A percentile compares a stretch with the other conserved stretches of the same genome.
These are phyloP conservation scores for Exutisphaerella laricina DNA, from an alignment of 2,329 filamentous ascomycete genomes.

Conservation along the genomic window DNA sequence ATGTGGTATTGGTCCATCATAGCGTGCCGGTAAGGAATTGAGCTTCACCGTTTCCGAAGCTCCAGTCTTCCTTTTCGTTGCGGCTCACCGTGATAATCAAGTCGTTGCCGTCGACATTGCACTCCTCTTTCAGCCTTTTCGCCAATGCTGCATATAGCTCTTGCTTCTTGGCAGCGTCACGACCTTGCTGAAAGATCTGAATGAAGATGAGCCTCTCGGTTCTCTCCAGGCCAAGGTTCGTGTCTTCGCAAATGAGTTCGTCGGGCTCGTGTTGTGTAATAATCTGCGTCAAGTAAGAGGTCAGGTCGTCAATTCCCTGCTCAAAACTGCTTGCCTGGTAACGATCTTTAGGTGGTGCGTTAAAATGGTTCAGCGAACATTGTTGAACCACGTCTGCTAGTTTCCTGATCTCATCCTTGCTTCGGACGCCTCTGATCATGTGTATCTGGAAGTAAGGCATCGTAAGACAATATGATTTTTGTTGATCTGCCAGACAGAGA, in stretches of 20 bases:
- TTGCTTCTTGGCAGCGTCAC: constrained; percentile 27
- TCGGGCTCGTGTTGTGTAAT: constrained; percentile 32
- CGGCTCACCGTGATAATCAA: constrained; percentile 26
- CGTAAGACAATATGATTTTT: no score
- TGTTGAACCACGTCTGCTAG: constrained; percentile 29
- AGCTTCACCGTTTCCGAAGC: constrained; percentile 29
- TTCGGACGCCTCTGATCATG: constrained; percentile 25
- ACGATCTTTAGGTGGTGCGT: constrained; percentile 27
- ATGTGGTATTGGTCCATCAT: no score
- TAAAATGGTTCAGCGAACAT: constrained; percentile 28
- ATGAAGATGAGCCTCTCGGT: constrained; percentile 30
- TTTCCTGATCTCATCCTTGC: constrained; percentile 26
- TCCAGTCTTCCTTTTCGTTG: constrained; percentile 32
- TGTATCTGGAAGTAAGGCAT: constrained; percentile 34
- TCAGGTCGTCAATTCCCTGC: no score
- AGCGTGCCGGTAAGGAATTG: constrained; percentile 29
- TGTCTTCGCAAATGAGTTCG: constrained; percentile 33
- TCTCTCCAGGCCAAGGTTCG: constrained; percentile 25
- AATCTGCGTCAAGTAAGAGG: constrained; percentile 17
- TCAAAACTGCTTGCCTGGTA: constrained; percentile 30
- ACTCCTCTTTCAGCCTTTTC: constrained; percentile 21
- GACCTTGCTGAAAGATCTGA: constrained; percentile 33
- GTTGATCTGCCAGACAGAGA: no score
- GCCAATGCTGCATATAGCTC: constrained; percentile 23
- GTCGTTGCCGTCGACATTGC: constrained; percentile 24